Evolutionary conservation across 2,329 filamentous ascomycete genomes (phyloP), one percentile per base, ranked within the genome.

Genomic region (Tolypocladium nubicola): DNA sequence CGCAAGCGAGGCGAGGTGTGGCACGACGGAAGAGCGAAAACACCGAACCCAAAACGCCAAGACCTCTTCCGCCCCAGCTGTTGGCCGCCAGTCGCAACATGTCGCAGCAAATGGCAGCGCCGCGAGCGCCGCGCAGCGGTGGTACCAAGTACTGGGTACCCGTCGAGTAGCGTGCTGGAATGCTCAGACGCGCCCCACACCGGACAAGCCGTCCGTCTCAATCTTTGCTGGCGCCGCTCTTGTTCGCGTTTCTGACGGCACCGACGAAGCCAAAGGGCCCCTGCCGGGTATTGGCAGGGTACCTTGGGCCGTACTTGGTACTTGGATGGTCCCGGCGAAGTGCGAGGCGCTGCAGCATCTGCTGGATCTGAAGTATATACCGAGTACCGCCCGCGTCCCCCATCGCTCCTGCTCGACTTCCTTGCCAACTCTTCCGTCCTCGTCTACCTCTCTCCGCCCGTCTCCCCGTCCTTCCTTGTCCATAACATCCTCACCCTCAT

Each of bases 161-260:
- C 10, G 45, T 6, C 35, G 54, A 38, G 56, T 53, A 59, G 54
- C 37, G 53, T 14, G 26, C 50, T 53, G 52, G 37, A 37, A 47
- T 13, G 23, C 43, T 49, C 57, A 53, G 57, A 40, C 21, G 39
- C n/a, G 41, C 57, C 54, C 59, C 59, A 60, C 59, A 58, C 59
- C 49, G 57, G 52, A 41, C 41, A 52, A 40, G 30, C 57, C 16
- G 26, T 50, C 26, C 54, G 57, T 59, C 54, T 47, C 50, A 37
- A 23, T 23, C 52, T 14, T 11, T n/a, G 35, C 35, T 30, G 52
- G 52, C 38, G 37, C 38, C 37, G 35, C 16, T 53, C 38, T 40
- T 26, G 45, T 33, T 50, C 47, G 30, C 16, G 4, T 13, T 7
- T 50, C 26, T 21, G 30, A 35, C 30, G 30, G 30, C 47, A n/a